These are phyloP conservation scores for Penicillium griseofulvum DNA, from an alignment of 2,329 filamentous ascomycete genomes.

Conservation along the genomic window DNA sequence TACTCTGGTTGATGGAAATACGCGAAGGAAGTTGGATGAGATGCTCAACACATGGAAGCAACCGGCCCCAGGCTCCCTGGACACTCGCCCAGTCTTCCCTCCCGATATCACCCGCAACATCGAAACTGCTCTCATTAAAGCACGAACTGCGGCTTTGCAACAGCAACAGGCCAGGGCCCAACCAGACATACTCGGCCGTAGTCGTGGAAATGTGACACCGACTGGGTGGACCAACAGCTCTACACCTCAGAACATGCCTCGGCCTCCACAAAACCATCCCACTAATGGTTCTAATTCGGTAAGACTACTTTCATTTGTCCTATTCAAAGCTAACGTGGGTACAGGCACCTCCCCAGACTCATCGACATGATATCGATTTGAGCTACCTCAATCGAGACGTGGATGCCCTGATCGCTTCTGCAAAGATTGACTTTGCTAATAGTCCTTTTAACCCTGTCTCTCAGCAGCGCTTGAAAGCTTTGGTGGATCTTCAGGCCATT, in stretches of 20 bases:
- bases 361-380: conserved; percentile 51
- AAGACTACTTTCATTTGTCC: neutral
- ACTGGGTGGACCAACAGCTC: conserved; percentile 68
- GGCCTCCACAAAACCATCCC: conserved; percentile 29
- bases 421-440: conserved; percentile 70
- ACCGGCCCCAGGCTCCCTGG: conserved; percentile 87
- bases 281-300: conserved; percentile 30
- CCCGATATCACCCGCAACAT: conserved; percentile 84
- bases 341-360: conserved; percentile 34
- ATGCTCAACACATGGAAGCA: conserved; percentile 99
- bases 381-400: conserved; percentile 81
- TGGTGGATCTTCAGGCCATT: conserved; percentile 79
- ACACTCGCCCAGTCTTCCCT: conserved; percentile 88
- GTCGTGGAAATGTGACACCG: conserved; percentile 52
- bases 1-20: conserved; percentile 76
- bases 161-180: conserved; percentile 53
- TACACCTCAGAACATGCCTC: conserved; percentile 50
- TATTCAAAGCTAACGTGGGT: conserved; percentile 12
- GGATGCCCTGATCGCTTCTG: conserved; percentile 69
- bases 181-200: conserved; percentile 54
- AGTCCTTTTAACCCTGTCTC: conserved; percentile 73
- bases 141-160: conserved; percentile 57
- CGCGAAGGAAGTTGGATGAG: conserved; percentile 89
- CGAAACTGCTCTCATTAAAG: conserved; percentile 90
- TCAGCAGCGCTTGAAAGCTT: conserved; percentile 76